Evolutionary conservation across 768 basidiomycete genomes (phyloP), one percentile per base, ranked within the genome.

Genomic region (Tricholoma hemisulphureum): DNA sequence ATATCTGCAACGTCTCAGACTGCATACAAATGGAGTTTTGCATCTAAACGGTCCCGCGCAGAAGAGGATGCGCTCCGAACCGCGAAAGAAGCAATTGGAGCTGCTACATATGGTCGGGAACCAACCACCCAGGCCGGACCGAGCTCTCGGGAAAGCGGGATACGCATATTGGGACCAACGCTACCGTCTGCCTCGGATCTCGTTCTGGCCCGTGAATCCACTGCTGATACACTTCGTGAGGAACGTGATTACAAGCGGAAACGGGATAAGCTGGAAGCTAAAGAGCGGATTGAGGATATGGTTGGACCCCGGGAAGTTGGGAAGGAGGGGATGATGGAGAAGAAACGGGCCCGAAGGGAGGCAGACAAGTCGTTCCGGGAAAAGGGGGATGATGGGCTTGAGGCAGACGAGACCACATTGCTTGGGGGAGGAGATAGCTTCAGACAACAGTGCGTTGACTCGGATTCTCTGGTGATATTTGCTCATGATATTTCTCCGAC

Each of bases 401-500:
- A 96, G 63, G 77, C 84, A 2, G 88, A 91, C 61, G 95, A 96
- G 31, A 77, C 80, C 1, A 88, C 86, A 1, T 74, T 96, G 55
- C 79, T 95, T 73, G 93, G 93, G 21, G 91, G 91, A 23, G 86
- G 87, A 0, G 88, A 91, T 65, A 87, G 89, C 65, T 96, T 96
- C 73, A 81, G 76, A 61, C 90, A 85, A 5, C 83, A 85, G 93
- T 95, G 66, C 56, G 81, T 76, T 55, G 55, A 28, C 56, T 45
- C 52, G 14, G 46, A 21, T 51, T 18, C 51, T 41, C 26, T 21
- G 16, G 28, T 24, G 1, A 34, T 5, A 5, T 39, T 26, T 55
- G 29, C 49, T 61, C 51, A 37, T 55, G 26, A 37, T 59, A 45
- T 34, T 51, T 32, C 63, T 24, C 55, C 51, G 16, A 49, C 26